Evolutionary conservation across 2,329 filamentous ascomycete species (phyloP).

Genomic region (Ophiostoma sp.): DNA sequence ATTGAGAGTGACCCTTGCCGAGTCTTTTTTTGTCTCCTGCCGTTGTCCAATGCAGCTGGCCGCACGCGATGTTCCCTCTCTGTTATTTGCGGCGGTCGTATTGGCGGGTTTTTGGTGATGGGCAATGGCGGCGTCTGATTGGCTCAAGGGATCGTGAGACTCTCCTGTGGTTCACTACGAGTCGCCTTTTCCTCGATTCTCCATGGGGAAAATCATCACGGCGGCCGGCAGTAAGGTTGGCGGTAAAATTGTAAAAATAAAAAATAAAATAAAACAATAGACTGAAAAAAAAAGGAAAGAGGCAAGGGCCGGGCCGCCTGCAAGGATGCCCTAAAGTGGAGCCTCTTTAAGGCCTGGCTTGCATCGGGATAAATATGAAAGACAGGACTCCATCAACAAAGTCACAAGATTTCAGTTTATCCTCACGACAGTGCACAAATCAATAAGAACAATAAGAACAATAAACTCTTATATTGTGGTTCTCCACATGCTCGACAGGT

Average conservation of each 20-base stretch:
- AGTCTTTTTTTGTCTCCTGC: background rate
- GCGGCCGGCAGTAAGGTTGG: background rate
- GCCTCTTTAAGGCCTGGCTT: background rate
- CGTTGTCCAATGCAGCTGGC: background rate
- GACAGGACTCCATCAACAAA: background rate
- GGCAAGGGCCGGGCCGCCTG: background rate
- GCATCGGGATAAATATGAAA: background rate
- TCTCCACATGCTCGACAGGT: background rate
- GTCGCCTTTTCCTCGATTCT: background rate
- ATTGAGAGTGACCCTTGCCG: background rate
- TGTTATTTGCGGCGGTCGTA: background rate
- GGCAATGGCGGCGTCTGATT: background rate
- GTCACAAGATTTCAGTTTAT: background rate
- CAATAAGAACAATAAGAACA: background rate
- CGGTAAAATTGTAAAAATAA: background rate
- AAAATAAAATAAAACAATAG: background rate
- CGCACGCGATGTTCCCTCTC: background rate
- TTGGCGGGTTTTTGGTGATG: conserved; percentile 1
- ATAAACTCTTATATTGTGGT: background rate
- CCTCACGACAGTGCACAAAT: background rate
- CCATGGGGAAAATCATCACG: background rate
- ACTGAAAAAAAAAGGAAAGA: background rate
- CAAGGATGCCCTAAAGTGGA: background rate
- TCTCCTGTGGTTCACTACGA: background rate
- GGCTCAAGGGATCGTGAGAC: background rate